Conservation (phyloP, 78 protist species). For the Fonticula alba region DNA sequence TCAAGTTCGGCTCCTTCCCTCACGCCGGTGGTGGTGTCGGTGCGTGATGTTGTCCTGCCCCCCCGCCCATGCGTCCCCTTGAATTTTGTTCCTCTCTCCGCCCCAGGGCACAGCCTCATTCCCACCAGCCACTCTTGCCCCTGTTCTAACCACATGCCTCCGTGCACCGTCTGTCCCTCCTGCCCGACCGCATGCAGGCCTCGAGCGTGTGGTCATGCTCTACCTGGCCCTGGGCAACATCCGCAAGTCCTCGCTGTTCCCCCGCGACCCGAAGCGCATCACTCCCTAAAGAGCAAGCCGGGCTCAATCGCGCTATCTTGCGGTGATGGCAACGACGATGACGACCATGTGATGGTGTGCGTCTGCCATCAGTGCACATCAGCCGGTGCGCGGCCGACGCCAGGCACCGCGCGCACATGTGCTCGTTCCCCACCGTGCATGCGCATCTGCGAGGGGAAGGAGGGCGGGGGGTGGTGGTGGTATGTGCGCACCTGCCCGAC, state of each 20-base stretch:
- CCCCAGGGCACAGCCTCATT: too few relatives aligned
- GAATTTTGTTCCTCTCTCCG: background rate
- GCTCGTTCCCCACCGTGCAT: too few relatives aligned
- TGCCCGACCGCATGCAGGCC: background rate
- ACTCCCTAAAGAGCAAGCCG: constrained; percentile 38
- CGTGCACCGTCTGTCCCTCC: background rate
- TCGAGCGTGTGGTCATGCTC: constrained; percentile 84
- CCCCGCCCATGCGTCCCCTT: background rate
- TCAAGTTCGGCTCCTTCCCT: constrained; percentile 89
- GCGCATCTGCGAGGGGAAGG: too few relatives aligned
- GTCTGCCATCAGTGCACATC: too few relatives aligned
- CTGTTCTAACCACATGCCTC: background rate
- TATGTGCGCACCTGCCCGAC: too few relatives aligned
- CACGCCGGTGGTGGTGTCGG: constrained; percentile 99
- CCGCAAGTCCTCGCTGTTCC: constrained; percentile 85
- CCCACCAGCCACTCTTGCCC: too few relatives aligned
- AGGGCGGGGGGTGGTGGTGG: too few relatives aligned
- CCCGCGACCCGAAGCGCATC: constrained; percentile 82
- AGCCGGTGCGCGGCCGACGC: too few relatives aligned
- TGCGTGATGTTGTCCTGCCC: background rate
- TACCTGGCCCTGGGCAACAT: constrained; percentile 82
- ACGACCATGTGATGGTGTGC: too few relatives aligned
- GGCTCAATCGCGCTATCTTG: too few relatives aligned
- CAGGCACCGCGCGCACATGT: too few relatives aligned
- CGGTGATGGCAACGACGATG: too few relatives aligned